Percentiles rank a stretch among this genome's conserved stretches.
Conservation (phyloP, 768 basidiomycete species). For the Leccinum sublutescens region DNA sequence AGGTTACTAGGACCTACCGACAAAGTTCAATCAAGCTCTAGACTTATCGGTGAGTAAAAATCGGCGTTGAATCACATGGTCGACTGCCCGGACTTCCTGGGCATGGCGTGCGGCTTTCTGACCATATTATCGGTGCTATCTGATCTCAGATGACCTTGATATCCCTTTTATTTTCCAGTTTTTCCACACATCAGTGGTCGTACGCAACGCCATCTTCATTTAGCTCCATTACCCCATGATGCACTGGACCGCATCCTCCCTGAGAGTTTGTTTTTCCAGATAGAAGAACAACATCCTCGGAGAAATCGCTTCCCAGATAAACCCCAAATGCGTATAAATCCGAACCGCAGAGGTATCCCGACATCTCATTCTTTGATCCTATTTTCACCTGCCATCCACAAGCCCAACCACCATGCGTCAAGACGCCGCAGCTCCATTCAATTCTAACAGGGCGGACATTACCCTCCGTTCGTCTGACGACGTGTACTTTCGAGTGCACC, state of each 20-base stretch:
- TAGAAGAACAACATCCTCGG: background rate
- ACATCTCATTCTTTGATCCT: background rate
- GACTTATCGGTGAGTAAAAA: conserved; percentile 11
- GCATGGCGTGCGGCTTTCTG: too few species aligned
- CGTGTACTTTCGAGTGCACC: conserved; percentile 23
- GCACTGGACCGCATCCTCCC: background rate
- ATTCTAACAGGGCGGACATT: conserved; percentile 47
- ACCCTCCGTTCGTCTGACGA: conserved; percentile 51
- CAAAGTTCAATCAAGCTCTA: background rate
- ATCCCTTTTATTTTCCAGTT: background rate
- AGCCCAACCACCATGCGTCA: conserved; percentile 14
- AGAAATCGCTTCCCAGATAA: background rate
- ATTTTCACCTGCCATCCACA: background rate
- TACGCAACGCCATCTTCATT: background rate
- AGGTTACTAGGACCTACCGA: background rate
- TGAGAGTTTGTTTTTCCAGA: conserved; percentile 5
- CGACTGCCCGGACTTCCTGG: background rate
- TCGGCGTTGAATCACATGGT: background rate
- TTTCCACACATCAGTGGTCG: background rate
- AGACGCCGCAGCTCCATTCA: conserved; percentile 40
- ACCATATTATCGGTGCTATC: background rate
- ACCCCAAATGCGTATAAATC: conserved; percentile 12
- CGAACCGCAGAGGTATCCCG: background rate
- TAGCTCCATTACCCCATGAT: background rate
- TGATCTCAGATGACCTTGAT: background rate